Evolutionary conservation across 257 asterid genomes (phyloP).

Genomic region (Solanum pennellii): DNA sequence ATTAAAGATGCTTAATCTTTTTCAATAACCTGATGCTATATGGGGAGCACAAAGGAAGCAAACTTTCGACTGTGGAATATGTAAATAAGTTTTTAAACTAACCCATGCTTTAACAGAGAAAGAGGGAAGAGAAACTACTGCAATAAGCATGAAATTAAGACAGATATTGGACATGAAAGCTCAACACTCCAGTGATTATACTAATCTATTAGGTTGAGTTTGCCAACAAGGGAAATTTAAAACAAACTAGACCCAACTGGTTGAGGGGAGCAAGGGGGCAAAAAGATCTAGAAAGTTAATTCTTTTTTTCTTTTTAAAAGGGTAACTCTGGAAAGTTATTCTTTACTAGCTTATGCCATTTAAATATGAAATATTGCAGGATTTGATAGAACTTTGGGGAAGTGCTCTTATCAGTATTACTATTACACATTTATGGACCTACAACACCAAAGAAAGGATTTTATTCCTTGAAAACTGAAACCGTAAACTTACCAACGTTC

Average conservation of each 20-base stretch:
- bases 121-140: not conserved
- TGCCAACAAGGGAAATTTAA: not conserved
- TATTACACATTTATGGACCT: not conserved
- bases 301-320: too few relatives aligned
- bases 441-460: not conserved
- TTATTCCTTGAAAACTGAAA: not conserved
- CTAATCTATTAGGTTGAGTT: not conserved
- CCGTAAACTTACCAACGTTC: constrained; percentile 61
- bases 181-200: not conserved
- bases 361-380: not conserved
- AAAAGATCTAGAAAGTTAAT: not conserved
- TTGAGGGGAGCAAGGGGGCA: not conserved
- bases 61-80: not conserved
- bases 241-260: not conserved
- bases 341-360: not conserved
- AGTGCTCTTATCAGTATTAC: not conserved
- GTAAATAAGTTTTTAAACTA: not conserved
- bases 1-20: not conserved
- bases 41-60: not conserved
- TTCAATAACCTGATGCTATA: not conserved
- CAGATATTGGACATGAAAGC: not conserved
- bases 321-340: not conserved
- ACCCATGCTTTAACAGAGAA: not conserved
- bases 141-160: not conserved
- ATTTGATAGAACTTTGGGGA: not conserved